Evolutionary conservation across 2,329 filamentous ascomycete genomes (phyloP).

Genomic region (Neopestalotiopsis sp.): DNA sequence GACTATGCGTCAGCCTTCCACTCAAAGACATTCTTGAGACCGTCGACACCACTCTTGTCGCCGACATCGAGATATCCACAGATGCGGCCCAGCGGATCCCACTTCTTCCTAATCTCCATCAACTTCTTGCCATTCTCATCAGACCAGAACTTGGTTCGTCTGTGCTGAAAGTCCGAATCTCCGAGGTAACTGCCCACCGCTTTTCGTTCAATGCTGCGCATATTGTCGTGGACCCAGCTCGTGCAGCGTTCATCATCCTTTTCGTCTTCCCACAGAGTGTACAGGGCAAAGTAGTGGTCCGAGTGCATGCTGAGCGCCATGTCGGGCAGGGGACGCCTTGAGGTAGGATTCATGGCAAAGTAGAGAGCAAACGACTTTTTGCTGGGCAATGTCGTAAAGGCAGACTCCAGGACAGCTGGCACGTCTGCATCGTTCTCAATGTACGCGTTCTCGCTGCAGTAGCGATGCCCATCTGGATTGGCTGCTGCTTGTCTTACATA

Average conservation of each 20-base stretch:
- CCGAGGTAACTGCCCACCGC: slow-evolving; percentile 58
- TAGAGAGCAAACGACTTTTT: slow-evolving; percentile 52
- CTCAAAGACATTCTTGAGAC: slow-evolving; percentile 47
- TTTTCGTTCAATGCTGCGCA: slow-evolving; percentile 43
- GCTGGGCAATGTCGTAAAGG: slow-evolving; percentile 53
- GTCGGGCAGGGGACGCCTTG: slow-evolving; percentile 44
- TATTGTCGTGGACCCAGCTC: slow-evolving; percentile 48
- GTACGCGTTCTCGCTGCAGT: slow-evolving; percentile 56
- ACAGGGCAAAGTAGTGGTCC: slow-evolving; percentile 61
- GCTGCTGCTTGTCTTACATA: slow-evolving; percentile 48
- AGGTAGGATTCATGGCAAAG: slow-evolving; percentile 56
- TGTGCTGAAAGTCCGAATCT: slow-evolving; percentile 56
- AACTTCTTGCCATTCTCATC: slow-evolving; percentile 45
- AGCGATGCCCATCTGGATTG: slow-evolving; percentile 55
- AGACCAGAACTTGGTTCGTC: slow-evolving; percentile 53
- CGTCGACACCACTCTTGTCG: slow-evolving; percentile 46
- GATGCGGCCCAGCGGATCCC: slow-evolving; percentile 47
- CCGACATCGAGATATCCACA: slow-evolving; percentile 52
- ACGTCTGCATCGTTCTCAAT: slow-evolving; percentile 52
- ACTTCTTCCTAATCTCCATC: slow-evolving; percentile 46
- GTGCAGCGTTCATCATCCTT: slow-evolving; percentile 49
- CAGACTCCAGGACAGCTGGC: slow-evolving; percentile 45
- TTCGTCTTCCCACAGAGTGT: slow-evolving; percentile 53
- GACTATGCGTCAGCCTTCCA: slow-evolving; percentile 28
- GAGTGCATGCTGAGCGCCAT: slow-evolving; percentile 61